Conservation (phyloP, 2,329 filamentous ascomycete species). For the Penicillium sp. region DNA sequence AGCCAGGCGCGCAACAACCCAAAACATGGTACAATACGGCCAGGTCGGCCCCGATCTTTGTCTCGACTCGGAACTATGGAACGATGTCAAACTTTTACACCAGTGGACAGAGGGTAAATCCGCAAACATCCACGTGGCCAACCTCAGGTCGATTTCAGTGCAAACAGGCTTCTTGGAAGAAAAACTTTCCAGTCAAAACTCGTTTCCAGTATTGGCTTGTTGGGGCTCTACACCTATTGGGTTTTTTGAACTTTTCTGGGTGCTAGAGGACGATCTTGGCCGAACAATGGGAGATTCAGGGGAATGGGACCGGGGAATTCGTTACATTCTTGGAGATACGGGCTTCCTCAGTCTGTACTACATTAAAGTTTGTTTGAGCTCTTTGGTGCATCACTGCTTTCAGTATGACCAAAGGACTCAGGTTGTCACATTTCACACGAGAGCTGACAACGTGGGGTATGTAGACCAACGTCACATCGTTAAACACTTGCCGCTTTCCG, state of each 20-base stretch:
- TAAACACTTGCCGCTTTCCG: no score
- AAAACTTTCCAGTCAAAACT: not conserved
- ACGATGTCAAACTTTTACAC: not conserved
- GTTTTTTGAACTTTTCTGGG: slow-evolving; percentile 1
- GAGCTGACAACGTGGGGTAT: not conserved
- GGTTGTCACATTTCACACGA: not conserved
- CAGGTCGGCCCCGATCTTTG: not conserved
- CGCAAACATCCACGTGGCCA: not conserved
- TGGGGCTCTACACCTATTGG: not conserved
- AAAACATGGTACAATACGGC: not conserved
- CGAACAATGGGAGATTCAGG: not conserved
- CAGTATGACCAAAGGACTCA: not conserved
- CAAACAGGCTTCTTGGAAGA: not conserved
- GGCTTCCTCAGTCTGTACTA: not conserved
- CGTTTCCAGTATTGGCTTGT: not conserved
- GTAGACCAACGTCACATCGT: no score
- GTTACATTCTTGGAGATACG: not conserved
- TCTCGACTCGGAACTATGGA: not conserved
- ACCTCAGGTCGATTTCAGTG: not conserved
- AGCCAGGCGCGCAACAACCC: not conserved
- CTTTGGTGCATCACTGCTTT: not conserved
- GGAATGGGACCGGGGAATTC: not conserved
- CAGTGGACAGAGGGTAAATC: not conserved
- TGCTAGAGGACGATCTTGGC: not conserved
- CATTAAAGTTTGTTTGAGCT: not conserved